Base-by-base conservation (phyloP, 225 moss, liverwort and hornwort genomes). In the Marchantia paleacea region DNA sequence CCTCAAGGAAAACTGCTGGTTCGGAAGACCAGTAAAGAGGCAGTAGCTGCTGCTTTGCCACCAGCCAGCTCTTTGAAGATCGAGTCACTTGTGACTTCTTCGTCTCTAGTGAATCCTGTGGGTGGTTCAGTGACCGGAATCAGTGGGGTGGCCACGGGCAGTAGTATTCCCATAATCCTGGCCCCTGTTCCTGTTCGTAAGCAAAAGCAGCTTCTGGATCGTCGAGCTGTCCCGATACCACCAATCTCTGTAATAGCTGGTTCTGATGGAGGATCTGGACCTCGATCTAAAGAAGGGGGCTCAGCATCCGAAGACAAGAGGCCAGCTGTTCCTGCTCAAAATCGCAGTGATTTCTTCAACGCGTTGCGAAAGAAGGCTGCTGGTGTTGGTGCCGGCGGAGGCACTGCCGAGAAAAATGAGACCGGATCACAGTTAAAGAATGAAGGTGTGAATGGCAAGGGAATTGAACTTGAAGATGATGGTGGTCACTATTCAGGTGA, bases 281-380 rank as follows among this genome's bases (percentile, higher is more conserved):
- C 84, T 58, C 88, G 94, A 61, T 85, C 92, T 12, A 99, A 91
- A 83, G 97, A 99, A 70, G 84, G 85, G 24, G 82, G 80, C n/a
- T 84, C 83, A 77, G 88, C 80, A 55, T 83, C 84, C 51, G 99
- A 99, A 26, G 99, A 99, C 55, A 92, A 92, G 72, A 90, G 99
- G 52, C 89, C 94, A 15, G 79, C 91, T 7, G 73, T 87, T 22
- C 95, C 93, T 15, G 84, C 91, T 2, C 99, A 99, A 80, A 99
- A 99, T 80, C 93, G 99, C 66, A 95, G 91, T 30, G 95, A 99
- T 75, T 99, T 99, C 83, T 99, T 99, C 77, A 95, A 99, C 67
- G 94, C 95, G 8, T 90, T 99, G 51, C 76, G 99, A 53, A 92
- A 88, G 76, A 99, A 94, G 86, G 90, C 99, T 55, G 94, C 89